Evolutionary conservation across 352 stramenopile species (phyloP).

Genomic region (Pseudoperonospora humuli): DNA sequence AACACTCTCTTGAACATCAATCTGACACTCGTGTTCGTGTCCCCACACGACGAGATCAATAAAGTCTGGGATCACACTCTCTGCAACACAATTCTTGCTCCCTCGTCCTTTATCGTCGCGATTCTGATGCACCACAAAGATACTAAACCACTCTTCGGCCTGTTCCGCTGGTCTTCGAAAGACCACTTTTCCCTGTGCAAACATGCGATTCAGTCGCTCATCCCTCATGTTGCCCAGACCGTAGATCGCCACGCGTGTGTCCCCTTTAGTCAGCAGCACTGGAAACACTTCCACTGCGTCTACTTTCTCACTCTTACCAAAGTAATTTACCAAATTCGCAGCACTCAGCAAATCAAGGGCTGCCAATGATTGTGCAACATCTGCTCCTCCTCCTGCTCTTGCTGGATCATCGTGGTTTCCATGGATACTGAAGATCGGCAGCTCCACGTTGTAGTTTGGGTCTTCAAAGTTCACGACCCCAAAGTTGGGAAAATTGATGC

Average conservation of each 20-base stretch:
- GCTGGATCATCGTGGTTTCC: slow-evolving; percentile 99
- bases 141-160: slow-evolving; percentile 91
- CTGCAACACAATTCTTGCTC: slow-evolving; percentile 95
- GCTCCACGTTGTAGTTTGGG: slow-evolving; percentile 89
- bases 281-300: slow-evolving; percentile 94
- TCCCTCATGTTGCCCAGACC: slow-evolving; percentile 97
- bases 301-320: slow-evolving; percentile 90
- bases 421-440: slow-evolving; percentile 98
- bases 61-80: slow-evolving; percentile 97
- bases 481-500: slow-evolving; percentile 86
- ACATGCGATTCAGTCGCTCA: slow-evolving; percentile 97
- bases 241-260: slow-evolving; percentile 94
- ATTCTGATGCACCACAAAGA: slow-evolving; percentile 99
- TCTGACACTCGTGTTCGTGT: slow-evolving; percentile 97
- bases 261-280: slow-evolving; percentile 93
- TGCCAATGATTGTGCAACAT: slow-evolving; percentile 74
- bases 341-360: slow-evolving; percentile 93
- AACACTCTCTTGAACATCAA: slow-evolving; percentile 90
- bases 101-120: slow-evolving; percentile 88
- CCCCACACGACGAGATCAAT: slow-evolving; percentile 97
- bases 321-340: slow-evolving; percentile 98
- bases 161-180: slow-evolving; percentile 85
- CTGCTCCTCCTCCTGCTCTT: slow-evolving; percentile 67
- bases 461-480: slow-evolving; percentile 96
- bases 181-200: slow-evolving; percentile 91